These are phyloP conservation scores for Gossypium arboreum DNA, from an alignment of 345 rosid genomes.

Conservation along the genomic window DNA sequence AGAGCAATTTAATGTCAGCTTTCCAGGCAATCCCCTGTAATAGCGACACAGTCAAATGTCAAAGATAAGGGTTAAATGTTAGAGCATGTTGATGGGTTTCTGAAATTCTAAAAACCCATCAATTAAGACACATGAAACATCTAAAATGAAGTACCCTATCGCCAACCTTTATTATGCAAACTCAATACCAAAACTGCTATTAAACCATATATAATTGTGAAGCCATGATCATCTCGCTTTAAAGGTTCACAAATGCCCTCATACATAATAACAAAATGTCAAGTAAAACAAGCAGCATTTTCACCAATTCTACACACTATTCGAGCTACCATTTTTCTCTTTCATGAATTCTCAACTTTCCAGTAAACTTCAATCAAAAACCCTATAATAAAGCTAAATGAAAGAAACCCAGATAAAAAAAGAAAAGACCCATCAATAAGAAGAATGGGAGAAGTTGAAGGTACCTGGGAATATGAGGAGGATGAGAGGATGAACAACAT, in stretches of 20 bases:
- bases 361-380: slow-evolving; percentile 1
- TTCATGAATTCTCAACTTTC: neutral
- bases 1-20: slow-evolving; percentile 37
- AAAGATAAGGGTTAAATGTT: neutral
- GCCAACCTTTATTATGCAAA: too few relatives aligned
- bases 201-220: neutral
- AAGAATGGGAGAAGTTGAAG: neutral
- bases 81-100: too few relatives aligned
- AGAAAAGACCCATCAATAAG: neutral
- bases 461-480: slow-evolving; percentile 31
- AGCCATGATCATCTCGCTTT: neutral
- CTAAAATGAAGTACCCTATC: too few relatives aligned
- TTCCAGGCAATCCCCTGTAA: slow-evolving; percentile 35
- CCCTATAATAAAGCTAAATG: slow-evolving; percentile 3
- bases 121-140: too few relatives aligned
- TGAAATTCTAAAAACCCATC: too few relatives aligned
- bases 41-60: neutral
- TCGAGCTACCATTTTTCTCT: neutral
- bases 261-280: neutral
- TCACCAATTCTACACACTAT: neutral
- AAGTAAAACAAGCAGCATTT: neutral
- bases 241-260: neutral
- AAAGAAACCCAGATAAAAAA: neutral
- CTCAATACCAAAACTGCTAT: too few relatives aligned
- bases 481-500: slow-evolving; percentile 25